These are phyloP conservation scores for Huiozyma sinensis DNA, from an alignment of 805 yeast genomes.

Conservation along the genomic window DNA sequence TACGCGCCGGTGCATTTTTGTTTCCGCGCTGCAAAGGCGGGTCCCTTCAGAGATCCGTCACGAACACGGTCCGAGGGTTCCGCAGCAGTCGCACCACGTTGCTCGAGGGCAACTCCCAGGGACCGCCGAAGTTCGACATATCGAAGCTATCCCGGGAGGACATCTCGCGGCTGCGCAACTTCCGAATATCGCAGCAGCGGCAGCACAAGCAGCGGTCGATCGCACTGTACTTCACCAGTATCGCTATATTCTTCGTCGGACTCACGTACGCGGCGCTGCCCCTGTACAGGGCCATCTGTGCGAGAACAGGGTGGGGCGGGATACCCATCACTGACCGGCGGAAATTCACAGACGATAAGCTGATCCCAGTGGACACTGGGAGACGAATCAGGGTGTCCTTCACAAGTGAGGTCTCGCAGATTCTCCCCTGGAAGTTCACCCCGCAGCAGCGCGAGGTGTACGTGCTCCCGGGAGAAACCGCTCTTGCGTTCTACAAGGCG, in stretches of 20 bases:
- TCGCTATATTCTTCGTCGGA: constrained; percentile 60
- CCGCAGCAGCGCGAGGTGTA: constrained; percentile 92
- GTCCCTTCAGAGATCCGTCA: not conserved
- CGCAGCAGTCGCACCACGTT: too few species aligned
- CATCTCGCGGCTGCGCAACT: constrained; percentile 14
- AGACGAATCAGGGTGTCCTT: constrained; percentile 75
- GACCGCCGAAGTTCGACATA: constrained; percentile 6
- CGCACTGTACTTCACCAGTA: constrained; percentile 56
- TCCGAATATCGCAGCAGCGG: constrained; percentile 16
- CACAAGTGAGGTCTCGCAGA: constrained; percentile 83
- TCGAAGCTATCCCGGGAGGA: constrained; percentile 21
- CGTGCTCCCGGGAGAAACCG: constrained; percentile 95
- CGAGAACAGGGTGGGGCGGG: constrained; percentile 94
- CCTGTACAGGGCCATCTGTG: constrained; percentile 80
- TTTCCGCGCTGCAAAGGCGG: not conserved
- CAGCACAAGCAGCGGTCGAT: constrained; percentile 40
- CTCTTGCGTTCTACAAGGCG: constrained; percentile 90
- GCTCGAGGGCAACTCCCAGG: too few species aligned
- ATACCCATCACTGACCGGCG: constrained; percentile 79
- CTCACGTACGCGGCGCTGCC: constrained; percentile 89
- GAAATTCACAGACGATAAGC: constrained; percentile 74
- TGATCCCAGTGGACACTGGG: constrained; percentile 79
- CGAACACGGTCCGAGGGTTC: too few species aligned
- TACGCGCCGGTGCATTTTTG: not conserved
- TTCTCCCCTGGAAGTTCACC: constrained; percentile 87